These are phyloP conservation scores for Perilla frutescens DNA, from an alignment of 257 asterid species.

Conservation along the genomic window DNA sequence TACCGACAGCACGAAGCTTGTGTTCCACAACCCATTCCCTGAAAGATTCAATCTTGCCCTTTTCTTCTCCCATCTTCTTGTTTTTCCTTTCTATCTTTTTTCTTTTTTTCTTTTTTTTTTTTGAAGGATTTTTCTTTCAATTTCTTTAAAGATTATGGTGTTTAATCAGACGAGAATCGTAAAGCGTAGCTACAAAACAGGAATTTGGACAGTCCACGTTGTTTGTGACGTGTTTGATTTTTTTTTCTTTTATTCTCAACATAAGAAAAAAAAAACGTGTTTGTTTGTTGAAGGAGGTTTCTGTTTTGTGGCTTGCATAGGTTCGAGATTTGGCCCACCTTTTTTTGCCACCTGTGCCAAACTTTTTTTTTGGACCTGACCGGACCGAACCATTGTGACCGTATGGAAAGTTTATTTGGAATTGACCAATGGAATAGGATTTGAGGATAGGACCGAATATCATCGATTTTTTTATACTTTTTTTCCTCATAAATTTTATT, in stretches of 20 bases:
- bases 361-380: too few relatives aligned
- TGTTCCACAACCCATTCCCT: slow-evolving; percentile 90
- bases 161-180: neutral
- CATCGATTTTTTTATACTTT: too few relatives aligned
- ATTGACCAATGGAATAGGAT: too few relatives aligned
- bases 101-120: neutral
- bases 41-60: slow-evolving; percentile 53
- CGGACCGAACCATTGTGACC: too few relatives aligned
- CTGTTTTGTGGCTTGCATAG: neutral
- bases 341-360: too few relatives aligned
- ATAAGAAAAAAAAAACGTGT: neutral
- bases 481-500: too few relatives aligned
- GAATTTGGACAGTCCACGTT: neutral
- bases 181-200: slow-evolving; percentile 22
- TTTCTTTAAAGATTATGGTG: too few relatives aligned
- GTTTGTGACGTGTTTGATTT: slow-evolving; percentile 23
- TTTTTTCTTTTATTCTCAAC: neutral
- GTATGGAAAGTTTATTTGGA: too few relatives aligned
- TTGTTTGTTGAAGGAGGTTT: neutral
- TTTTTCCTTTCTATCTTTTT: neutral
- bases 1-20: slow-evolving; percentile 90
- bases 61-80: slow-evolving; percentile 33
- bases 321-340: neutral
- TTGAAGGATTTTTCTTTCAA: too few relatives aligned
- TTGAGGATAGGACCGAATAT: too few relatives aligned